A percentile compares a stretch with the other conserved stretches of the same genome.
phyloP scores from a whole-genome alignment of 2,329 filamentous ascomycete genomes.

The Pseudocercospora vitis region DNA sequence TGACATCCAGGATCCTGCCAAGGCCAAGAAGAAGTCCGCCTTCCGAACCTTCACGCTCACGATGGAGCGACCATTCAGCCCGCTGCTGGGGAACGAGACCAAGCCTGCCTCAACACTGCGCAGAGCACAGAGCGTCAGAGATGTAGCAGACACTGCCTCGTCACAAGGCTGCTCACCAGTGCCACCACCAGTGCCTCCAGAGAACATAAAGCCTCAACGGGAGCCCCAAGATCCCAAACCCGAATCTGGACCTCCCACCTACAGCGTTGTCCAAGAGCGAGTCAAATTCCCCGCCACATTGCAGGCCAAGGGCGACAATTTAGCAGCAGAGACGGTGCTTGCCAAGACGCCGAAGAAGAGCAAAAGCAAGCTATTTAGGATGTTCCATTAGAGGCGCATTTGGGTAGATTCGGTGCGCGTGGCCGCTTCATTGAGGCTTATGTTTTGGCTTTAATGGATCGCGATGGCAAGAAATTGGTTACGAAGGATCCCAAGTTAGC shows the following conservation, averaged over 20 bases:
- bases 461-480: neutral
- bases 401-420: conserved; percentile 1
- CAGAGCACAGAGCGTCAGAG: conserved; percentile 36
- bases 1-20: conserved; percentile 38
- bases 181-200: conserved; percentile 2
- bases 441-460: neutral
- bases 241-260: no score
- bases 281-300: conserved; percentile 22
- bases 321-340: conserved; percentile 6
- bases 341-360: conserved; percentile 29
- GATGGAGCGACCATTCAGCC: conserved; percentile 39
- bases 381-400: conserved; percentile 26
- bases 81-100: conserved; percentile 29
- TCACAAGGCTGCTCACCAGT: conserved; percentile 7
- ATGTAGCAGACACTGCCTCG: conserved; percentile 14
- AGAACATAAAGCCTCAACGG: conserved; percentile 1
- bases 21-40: conserved; percentile 32
- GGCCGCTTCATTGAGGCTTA: neutral
- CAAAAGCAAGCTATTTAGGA: conserved; percentile 31
- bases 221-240: conserved; percentile 17
- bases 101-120: conserved; percentile 28
- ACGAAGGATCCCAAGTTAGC: neutral
- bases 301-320: conserved; percentile 15
- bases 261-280: conserved; percentile 29
- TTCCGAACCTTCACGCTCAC: conserved; percentile 36